These are phyloP conservation scores for Silene coronaria DNA, from an alignment of 179 eudicot genomes.

Conservation along the genomic window DNA sequence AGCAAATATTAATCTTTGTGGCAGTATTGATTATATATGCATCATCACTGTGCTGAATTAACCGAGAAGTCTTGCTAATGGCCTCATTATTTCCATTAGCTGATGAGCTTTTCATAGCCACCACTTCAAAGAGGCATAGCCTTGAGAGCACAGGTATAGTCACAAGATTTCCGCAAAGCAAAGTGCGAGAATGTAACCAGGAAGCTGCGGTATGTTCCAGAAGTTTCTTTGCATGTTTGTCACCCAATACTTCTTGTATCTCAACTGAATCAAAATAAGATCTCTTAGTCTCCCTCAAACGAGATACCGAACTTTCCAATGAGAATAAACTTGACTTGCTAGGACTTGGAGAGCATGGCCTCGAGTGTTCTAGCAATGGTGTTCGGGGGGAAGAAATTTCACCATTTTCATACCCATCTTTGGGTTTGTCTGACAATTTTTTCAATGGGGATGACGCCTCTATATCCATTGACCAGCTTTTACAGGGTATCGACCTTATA, in stretches of 20 bases:
- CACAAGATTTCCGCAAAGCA: slow-evolving; percentile 69
- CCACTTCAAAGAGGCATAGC: slow-evolving; percentile 54
- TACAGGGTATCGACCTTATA: slow-evolving; percentile 40
- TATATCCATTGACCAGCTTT: slow-evolving; percentile 17
- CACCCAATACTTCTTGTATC: slow-evolving; percentile 47
- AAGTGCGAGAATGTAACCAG: slow-evolving; percentile 53
- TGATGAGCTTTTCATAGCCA: slow-evolving; percentile 36
- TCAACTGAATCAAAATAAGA: slow-evolving; percentile 33
- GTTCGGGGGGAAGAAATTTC: slow-evolving; percentile 61
- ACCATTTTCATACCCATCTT: slow-evolving; percentile 37
- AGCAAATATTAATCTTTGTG: slow-evolving; percentile 49
- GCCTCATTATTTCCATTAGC: slow-evolving; percentile 22
- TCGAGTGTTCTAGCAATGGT: slow-evolving; percentile 44
- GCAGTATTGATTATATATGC: slow-evolving; percentile 42
- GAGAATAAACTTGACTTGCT: slow-evolving; percentile 33
- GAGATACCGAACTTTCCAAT: slow-evolving; percentile 32
- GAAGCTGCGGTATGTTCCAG: slow-evolving; percentile 48
- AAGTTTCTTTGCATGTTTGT: slow-evolving; percentile 54
- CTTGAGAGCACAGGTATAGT: slow-evolving; percentile 54
- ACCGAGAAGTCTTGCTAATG: slow-evolving; percentile 11
- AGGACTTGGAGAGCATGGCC: slow-evolving; percentile 41
- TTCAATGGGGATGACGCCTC: slow-evolving; percentile 19
- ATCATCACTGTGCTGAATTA: slow-evolving; percentile 27
- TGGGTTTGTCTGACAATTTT: slow-evolving; percentile 19
- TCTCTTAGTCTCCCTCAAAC: slow-evolving; percentile 19